Percentiles rank a stretch among this genome's conserved stretches.
phyloP scores from a whole-genome alignment of 495 filamentous ascomycete species.

The Pyrenula massariospora region DNA sequence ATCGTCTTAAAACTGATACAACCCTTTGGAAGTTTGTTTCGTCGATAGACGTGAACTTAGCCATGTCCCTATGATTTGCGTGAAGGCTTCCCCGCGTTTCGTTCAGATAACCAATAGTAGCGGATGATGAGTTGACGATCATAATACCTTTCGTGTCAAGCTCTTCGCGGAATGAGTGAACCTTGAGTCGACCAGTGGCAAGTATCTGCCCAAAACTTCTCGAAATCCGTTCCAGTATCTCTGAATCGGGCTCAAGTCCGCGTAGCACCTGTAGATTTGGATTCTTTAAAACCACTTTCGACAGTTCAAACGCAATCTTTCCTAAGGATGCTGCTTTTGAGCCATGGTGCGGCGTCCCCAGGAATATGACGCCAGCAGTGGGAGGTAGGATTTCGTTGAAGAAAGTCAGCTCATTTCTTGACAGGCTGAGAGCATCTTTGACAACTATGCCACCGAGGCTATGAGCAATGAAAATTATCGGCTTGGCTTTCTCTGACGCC shows the following conservation, averaged over 20 bases:
- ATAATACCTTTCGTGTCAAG: conserved; percentile 1
- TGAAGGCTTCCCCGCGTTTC: conserved; percentile 13
- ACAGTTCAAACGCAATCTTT: not conserved
- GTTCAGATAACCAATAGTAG: conserved; percentile 2
- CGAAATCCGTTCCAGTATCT: conserved; percentile 2
- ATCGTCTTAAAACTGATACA: not conserved
- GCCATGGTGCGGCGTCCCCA: conserved; percentile 77
- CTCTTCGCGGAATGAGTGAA: conserved; percentile 7
- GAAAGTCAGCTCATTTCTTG: conserved; percentile 38
- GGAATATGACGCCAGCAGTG: conserved; percentile 73
- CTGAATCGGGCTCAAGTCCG: conserved; percentile 1
- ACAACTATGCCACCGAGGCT: no score
- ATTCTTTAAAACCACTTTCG: not conserved
- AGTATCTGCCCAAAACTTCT: conserved; percentile 1
- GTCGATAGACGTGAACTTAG: conserved; percentile 18
- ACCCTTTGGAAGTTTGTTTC: conserved; percentile 25
- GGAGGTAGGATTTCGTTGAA: conserved; percentile 59
- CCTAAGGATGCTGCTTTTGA: conserved; percentile 20
- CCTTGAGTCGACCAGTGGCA: not conserved
- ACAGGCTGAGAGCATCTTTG: conserved; percentile 59
- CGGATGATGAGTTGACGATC: conserved; percentile 1
- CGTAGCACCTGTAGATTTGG: conserved; percentile 2
- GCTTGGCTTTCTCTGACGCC: conserved; percentile 18
- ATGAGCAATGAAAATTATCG: conserved; percentile 81
- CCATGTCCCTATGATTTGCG: conserved; percentile 28